Conservation (phyloP, 2,329 filamentous ascomycete genomes). For the Aspergillus ruber region DNA sequence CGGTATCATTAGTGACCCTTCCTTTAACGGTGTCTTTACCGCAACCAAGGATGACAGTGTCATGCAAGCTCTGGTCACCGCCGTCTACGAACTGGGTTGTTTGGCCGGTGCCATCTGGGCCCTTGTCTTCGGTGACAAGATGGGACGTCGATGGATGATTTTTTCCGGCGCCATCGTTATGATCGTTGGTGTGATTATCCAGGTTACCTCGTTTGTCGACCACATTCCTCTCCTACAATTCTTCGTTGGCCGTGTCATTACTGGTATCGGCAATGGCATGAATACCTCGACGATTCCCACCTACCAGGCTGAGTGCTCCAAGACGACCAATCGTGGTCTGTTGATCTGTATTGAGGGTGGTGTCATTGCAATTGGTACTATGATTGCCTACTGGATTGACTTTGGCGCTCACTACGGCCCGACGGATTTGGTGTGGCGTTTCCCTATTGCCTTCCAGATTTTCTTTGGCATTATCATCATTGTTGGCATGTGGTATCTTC, state of each 20-base stretch:
- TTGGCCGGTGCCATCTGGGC: slow-evolving; percentile 33
- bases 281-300: slow-evolving; percentile 51
- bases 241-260: slow-evolving; percentile 48
- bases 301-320: slow-evolving; percentile 50
- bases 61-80: slow-evolving; percentile 29
- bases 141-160: slow-evolving; percentile 42
- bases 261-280: slow-evolving; percentile 51
- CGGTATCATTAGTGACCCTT: slow-evolving; percentile 29
- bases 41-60: slow-evolving; percentile 32
- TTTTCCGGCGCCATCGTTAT: slow-evolving; percentile 53
- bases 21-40: slow-evolving; percentile 29
- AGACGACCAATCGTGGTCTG: slow-evolving; percentile 53
- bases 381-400: slow-evolving; percentile 50
- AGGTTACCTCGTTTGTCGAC: slow-evolving; percentile 25
- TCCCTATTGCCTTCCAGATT: slow-evolving; percentile 50
- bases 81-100: slow-evolving; percentile 30
- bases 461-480: slow-evolving; percentile 44
- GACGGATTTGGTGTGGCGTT: slow-evolving; percentile 41
- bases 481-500: slow-evolving; percentile 38
- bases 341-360: slow-evolving; percentile 56
- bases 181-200: slow-evolving; percentile 36
- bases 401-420: slow-evolving; percentile 38
- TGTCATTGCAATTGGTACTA: slow-evolving; percentile 45
- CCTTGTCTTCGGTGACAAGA: slow-evolving; percentile 28
- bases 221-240: slow-evolving; percentile 43